These are phyloP conservation scores for Wallemia hederae DNA, from an alignment of 1,284 basidiomycete genomes.

Conservation along the genomic window DNA sequence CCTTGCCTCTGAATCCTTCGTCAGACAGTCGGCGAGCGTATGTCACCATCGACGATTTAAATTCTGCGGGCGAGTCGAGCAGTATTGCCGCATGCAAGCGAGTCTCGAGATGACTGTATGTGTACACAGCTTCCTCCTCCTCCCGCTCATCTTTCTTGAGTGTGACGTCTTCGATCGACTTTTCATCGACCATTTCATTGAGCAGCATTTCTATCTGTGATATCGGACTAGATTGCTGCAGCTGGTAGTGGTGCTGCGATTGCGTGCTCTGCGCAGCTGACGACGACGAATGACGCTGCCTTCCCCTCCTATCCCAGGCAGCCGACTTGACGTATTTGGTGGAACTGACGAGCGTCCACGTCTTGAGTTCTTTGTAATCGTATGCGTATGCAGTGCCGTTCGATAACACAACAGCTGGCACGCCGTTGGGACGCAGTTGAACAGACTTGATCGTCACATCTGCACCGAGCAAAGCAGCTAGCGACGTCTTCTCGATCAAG, in stretches of 20 bases:
- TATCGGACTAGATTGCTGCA: neutral
- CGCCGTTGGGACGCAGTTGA: constrained; percentile 40
- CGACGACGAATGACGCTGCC: constrained; percentile 5
- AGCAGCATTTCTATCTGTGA: neutral
- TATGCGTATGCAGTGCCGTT: constrained; percentile 45
- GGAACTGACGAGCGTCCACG: constrained; percentile 1
- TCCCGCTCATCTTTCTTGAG: constrained; percentile 19
- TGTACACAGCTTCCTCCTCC: constrained; percentile 50
- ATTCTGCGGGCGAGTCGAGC: constrained; percentile 44
- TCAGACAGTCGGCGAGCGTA: constrained; percentile 60
- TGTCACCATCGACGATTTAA: constrained; percentile 35
- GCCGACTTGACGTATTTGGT: neutral
- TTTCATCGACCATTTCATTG: neutral
- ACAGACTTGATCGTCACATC: constrained; percentile 29
- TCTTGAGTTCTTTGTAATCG: constrained; percentile 19
- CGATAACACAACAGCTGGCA: constrained; percentile 41
- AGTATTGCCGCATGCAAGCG: constrained; percentile 37
- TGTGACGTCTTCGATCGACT: constrained; percentile 13
- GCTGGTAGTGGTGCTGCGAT: neutral
- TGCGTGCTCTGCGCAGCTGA: constrained; percentile 14
- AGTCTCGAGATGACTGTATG: constrained; percentile 55
- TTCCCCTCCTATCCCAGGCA: constrained; percentile 5
- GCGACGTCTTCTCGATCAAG: neutral
- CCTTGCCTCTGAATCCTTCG: constrained; percentile 53
- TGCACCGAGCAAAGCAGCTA: constrained; percentile 11